phyloP scores from a whole-genome alignment of 805 yeast genomes.

The Metschnikowia gelsemii region DNA sequence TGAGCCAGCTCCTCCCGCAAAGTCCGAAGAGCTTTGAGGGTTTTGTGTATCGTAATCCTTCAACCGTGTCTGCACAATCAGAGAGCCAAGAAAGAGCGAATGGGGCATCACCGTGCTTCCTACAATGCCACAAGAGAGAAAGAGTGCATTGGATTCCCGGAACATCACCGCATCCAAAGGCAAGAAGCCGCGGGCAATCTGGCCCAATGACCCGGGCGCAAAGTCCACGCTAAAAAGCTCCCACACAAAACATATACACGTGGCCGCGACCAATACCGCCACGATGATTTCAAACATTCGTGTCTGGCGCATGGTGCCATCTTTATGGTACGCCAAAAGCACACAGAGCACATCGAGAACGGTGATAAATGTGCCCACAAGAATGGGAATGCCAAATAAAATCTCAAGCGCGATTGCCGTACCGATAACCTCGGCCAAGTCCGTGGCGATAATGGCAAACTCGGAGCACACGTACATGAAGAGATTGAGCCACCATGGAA shows the following conservation, averaged over 20 bases:
- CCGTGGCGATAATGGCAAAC: conserved; percentile 87
- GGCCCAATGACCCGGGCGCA: conserved; percentile 50
- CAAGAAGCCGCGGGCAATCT: conserved; percentile 63
- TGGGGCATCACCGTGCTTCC: conserved; percentile 52
- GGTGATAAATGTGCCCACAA: conserved; percentile 74
- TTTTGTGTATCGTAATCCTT: conserved; percentile 42
- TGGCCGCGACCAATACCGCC: conserved; percentile 63
- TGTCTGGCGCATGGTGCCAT: conserved; percentile 72
- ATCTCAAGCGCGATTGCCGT: conserved; percentile 85
- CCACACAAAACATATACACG: conserved; percentile 72
- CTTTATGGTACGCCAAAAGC: conserved; percentile 70
- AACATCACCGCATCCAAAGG: conserved; percentile 47
- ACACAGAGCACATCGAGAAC: conserved; percentile 79
- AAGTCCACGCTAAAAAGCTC: conserved; percentile 59
- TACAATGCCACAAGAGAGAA: conserved; percentile 45
- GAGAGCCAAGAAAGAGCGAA: conserved; percentile 44
- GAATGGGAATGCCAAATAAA: conserved; percentile 68
- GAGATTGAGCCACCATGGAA: conserved; percentile 66
- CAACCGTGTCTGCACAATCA: conserved; percentile 44
- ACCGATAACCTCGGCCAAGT: conserved; percentile 91
- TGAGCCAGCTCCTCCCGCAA: no score
- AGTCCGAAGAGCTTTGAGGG: no score
- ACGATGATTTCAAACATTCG: conserved; percentile 79
- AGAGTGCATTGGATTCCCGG: conserved; percentile 39
- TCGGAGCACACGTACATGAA: conserved; percentile 72